Base-by-base conservation (phyloP, 768 basidiomycete genomes). In the Lactarius deliciosus region DNA sequence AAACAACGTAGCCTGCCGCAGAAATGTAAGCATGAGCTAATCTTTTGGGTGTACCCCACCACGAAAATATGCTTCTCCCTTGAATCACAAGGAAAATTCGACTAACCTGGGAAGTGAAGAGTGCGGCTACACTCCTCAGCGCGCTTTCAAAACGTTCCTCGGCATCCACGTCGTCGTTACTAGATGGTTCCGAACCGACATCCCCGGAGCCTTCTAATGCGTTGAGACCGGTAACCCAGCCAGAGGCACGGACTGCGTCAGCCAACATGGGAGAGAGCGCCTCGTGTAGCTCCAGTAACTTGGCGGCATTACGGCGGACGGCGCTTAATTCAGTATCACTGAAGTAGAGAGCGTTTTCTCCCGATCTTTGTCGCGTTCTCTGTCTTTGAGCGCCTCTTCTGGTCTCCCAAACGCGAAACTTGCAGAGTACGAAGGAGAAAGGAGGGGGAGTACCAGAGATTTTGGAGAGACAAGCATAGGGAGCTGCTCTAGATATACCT, bases 231-330 rank as follows among this genome's bases (percentile, higher is more conserved):
- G 57, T 76, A 5, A 75, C 69, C 69, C 86, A 80, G 7, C 87
- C 87, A 11, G 85, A 78, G 11, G 83, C 82, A 25, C 77, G 74
- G 43, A 89, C 74, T 25, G 81, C 81, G 5, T 74, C 73, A 41
- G 79, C 76, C 53, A 93, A 80, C 69, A 84, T 83, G 60, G 74
- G 75, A n/a, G 86, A 80, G 54, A 94, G 85, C 10, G 79, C 77
- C 73, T 91, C 87, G 68, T 94, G 92, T 16, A 91, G 76, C 30
- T 80, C 77, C 61, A 94, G 80, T 28, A 94, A 78, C 34, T 89
- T 83, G 64, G 82, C 83, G 5, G 86, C 84, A 77, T 92, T 92
- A 53, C 91, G 84, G 50, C 82, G 83, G 64, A 93, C 75, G 5
- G 80, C 66, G 56, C 84, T 83, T 25, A 90, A 75, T 72, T 91